phyloP scores from a whole-genome alignment of 768 basidiomycete genomes.

The Dentipellis sp. region DNA sequence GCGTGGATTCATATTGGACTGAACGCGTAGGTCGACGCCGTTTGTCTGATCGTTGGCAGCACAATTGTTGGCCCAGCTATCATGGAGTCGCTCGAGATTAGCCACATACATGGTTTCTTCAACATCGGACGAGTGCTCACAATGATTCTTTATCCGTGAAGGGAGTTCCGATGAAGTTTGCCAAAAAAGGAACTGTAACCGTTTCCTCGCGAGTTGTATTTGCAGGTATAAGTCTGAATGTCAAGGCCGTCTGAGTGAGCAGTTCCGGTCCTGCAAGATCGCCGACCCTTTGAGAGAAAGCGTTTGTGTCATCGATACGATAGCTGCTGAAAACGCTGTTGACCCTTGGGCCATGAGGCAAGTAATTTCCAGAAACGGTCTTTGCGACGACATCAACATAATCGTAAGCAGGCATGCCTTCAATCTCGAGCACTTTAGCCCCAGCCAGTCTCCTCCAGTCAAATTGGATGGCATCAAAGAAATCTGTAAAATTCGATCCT shows the following conservation, averaged over 20 bases:
- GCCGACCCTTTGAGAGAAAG: slow-evolving; percentile 50
- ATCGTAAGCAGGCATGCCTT: slow-evolving; percentile 39
- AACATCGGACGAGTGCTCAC: slow-evolving; percentile 26
- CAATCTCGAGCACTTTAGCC: slow-evolving; percentile 45
- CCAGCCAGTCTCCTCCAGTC: slow-evolving; percentile 50
- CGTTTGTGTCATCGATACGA: slow-evolving; percentile 20
- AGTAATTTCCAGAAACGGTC: slow-evolving; percentile 51
- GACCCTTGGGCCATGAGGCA: slow-evolving; percentile 54
- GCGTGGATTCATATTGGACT: background rate
- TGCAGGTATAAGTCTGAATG: slow-evolving; percentile 36
- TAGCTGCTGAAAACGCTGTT: slow-evolving; percentile 58
- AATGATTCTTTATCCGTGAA: slow-evolving; percentile 46
- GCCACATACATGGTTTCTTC: too few species aligned
- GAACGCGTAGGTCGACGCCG: slow-evolving; percentile 33
- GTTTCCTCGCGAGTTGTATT: slow-evolving; percentile 39
- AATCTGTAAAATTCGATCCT: slow-evolving; percentile 1
- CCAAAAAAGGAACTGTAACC: slow-evolving; percentile 43
- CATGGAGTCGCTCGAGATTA: too few species aligned
- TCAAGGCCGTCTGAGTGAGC: slow-evolving; percentile 35
- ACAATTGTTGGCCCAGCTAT: slow-evolving; percentile 53
- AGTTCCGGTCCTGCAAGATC: slow-evolving; percentile 37
- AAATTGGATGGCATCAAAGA: slow-evolving; percentile 5
- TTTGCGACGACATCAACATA: slow-evolving; percentile 49
- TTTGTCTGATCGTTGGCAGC: slow-evolving; percentile 41
- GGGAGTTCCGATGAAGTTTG: slow-evolving; percentile 32